phyloP scores from a whole-genome alignment of 345 rosid species.

The Lepidium africanum region DNA sequence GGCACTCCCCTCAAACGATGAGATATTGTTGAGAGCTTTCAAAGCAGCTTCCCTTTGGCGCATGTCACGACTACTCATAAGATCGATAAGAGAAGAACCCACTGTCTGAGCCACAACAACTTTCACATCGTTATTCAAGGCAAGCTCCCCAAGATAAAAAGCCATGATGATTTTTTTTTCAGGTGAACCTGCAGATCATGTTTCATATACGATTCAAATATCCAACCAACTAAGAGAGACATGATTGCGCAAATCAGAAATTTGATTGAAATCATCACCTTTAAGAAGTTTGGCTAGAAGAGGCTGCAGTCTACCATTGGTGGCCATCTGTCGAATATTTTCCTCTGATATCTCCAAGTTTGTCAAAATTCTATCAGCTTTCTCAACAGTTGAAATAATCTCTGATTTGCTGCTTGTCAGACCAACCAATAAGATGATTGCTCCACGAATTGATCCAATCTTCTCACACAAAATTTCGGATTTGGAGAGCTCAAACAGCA shows the following conservation, averaged over 20 bases:
- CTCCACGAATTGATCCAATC: conserved; percentile 87
- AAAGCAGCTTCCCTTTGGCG: conserved; percentile 75
- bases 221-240: background rate
- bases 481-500: conserved; percentile 84
- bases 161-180: conserved; percentile 90
- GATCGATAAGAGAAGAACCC: conserved; percentile 66
- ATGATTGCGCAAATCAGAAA: background rate
- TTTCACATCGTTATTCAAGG: conserved; percentile 69
- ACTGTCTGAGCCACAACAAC: conserved; percentile 68
- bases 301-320: conserved; percentile 71
- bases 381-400: conserved; percentile 70
- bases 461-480: conserved; percentile 75
- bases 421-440: conserved; percentile 85
- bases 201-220: conserved; percentile 10
- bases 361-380: conserved; percentile 65
- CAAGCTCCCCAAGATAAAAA: conserved; percentile 76
- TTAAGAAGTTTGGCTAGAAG: conserved; percentile 71
- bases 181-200: conserved; percentile 55
- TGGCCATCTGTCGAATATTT: conserved; percentile 93
- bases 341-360: conserved; percentile 74
- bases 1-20: conserved; percentile 72
- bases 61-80: conserved; percentile 65
- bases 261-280: conserved; percentile 44
- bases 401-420: conserved; percentile 90
- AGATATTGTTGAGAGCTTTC: conserved; percentile 78